Evolutionary conservation across 441 rosid genomes (phyloP).

Genomic region (Adansonia gregorii): DNA sequence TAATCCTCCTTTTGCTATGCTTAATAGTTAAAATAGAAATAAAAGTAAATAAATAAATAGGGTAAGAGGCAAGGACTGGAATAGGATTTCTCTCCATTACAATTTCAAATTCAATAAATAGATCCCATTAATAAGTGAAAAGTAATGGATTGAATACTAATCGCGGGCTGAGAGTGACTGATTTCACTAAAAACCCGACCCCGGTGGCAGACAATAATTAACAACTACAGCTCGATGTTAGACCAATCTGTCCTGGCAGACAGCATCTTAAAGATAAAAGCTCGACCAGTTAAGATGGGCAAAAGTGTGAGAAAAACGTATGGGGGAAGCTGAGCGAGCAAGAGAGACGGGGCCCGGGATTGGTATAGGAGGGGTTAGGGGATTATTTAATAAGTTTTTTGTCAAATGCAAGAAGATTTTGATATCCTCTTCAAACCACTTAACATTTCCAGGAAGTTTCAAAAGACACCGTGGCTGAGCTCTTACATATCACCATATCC

Average conservation of each 20-base stretch:
- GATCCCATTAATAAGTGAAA: neutral
- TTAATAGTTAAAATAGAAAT: too few species aligned
- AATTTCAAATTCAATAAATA: neutral
- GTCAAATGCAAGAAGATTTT: neutral
- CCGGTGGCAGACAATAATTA: too few species aligned
- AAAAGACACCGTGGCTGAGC: slow-evolving; percentile 6
- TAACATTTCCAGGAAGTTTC: neutral
- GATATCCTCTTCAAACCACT: slow-evolving; percentile 4
- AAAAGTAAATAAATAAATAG: neutral
- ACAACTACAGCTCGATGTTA: too few species aligned
- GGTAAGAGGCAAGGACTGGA: neutral
- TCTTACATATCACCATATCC: slow-evolving; percentile 24
- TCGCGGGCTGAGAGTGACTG: too few species aligned
- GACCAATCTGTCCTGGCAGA: too few species aligned
- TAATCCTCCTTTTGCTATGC: neutral
- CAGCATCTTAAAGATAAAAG: too few species aligned
- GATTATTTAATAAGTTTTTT: neutral
- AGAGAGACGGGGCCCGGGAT: too few species aligned
- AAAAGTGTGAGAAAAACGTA: neutral
- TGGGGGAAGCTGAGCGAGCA: neutral
- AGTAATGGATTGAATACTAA: neutral
- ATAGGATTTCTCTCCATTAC: too few species aligned
- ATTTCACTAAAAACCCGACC: too few species aligned
- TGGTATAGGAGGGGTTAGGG: neutral
- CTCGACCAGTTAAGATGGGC: neutral